Base-by-base conservation (phyloP, 805 yeast genomes). In the Yamadazyma akitaensis region DNA sequence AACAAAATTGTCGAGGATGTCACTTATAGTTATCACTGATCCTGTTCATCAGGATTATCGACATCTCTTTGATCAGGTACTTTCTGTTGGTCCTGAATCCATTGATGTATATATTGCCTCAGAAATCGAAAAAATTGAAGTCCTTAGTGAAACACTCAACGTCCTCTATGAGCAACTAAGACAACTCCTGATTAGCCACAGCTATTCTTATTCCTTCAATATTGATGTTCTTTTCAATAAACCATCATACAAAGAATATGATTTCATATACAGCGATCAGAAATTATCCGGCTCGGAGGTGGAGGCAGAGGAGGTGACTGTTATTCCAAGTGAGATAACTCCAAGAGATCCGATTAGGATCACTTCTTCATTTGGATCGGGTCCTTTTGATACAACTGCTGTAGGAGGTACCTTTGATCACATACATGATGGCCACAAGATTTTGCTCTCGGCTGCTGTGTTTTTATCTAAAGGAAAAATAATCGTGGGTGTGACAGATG, bases 341-440 rank as follows among this genome's bases (percentile, higher is more conserved):
- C 32, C 32, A 21, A 21, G 32, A 28, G 32, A 28, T 28, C 32
- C 32, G 5, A 3, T 28, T 5, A 13, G 4, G 10, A 9, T 28
- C n/a, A 13, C 32, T 13, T 13, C 32, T 11, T 28, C 32, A 11
- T 28, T 13, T 11, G 12, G 10, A 5, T 28, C n/a, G 25, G 41
- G 37, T 9, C 26, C 24, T 8, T 44, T 26, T 25, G 37, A 35
- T 24, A 35, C 73, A 6, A 60, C 55, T 8, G 92, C 96, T 0
- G 82, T 92, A 1, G 99, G 99, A 0, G 99, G 99, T 0, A 94
- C 99, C 0, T 94, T 94, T 68, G 99, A 94, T 60, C 98, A 94
- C 65, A 60, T 94, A 32, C 99, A 94, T 57, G 96, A 86, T 59
- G 99, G 98, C 0, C 99, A 94, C 65, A 88, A 87, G 62, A 84